Percentiles rank a stretch among this genome's conserved stretches.
These are phyloP conservation scores for Blastobotrys buckinghamii DNA, from an alignment of 1,139 yeast genomes.

Conservation along the genomic window DNA sequence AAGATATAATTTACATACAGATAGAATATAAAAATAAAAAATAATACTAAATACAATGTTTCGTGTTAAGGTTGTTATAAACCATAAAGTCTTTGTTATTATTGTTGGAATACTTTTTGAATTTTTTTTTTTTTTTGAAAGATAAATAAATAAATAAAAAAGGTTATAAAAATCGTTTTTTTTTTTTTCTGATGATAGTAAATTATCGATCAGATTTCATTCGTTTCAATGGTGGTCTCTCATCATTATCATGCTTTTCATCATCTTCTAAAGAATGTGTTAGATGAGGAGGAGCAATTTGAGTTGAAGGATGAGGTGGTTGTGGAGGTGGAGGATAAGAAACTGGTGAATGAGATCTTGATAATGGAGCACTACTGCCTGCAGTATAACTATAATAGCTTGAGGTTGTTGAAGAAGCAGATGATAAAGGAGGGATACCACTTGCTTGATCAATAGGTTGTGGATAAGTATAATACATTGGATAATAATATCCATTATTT, in stretches of 20 bases:
- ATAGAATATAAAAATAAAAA: not conserved
- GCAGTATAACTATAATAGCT: not conserved
- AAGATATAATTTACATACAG: no score
- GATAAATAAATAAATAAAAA: not conserved
- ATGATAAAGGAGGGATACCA: not conserved
- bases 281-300: no score
- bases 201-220: conserved; percentile 9
- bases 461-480: not conserved
- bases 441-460: not conserved
- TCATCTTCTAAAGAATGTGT: not conserved
- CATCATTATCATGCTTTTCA: not conserved
- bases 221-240: conserved; percentile 12
- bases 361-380: conserved; percentile 5
- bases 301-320: not conserved
- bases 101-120: no score
- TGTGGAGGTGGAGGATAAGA: not conserved
- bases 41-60: no score
- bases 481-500: not conserved
- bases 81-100: no score
- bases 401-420: not conserved
- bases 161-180: not conserved
- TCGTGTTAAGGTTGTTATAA: not conserved
- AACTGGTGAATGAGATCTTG: conserved; percentile 6
- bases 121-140: not conserved
- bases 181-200: not conserved